Conservation (phyloP, 1,284 basidiomycete species). For the Puccinia coronata region DNA sequence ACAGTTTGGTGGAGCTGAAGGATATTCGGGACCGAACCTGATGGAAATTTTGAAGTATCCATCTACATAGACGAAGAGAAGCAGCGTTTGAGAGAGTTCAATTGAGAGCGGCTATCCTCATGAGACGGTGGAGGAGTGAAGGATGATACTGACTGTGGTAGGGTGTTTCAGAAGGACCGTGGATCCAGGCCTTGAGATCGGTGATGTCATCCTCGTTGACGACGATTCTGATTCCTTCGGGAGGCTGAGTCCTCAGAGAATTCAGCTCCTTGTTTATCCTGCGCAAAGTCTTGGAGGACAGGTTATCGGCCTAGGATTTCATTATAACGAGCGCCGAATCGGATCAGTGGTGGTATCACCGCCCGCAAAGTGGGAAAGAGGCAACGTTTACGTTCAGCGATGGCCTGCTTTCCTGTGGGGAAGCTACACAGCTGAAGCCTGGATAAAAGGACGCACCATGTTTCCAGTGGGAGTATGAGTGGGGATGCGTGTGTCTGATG, state of each 20-base stretch:
- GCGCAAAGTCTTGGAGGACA: conserved; percentile 57
- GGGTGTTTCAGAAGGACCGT: conserved; percentile 58
- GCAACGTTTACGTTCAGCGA: no score
- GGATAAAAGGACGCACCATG: no score
- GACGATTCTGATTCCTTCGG: conserved; percentile 81
- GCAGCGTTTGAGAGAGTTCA: background rate
- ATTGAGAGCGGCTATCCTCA: no score
- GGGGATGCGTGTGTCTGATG: no score
- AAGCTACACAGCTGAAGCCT: no score
- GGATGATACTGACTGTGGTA: conserved; percentile 50
- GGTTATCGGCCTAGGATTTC: conserved; percentile 30
- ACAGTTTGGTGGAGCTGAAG: conserved; percentile 88
- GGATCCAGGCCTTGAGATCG: conserved; percentile 58
- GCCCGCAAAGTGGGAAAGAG: no score
- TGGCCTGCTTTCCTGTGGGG: no score
- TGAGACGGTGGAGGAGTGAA: conserved; percentile 48
- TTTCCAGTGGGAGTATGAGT: no score
- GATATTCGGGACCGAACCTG: conserved; percentile 80
- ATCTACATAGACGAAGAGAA: conserved; percentile 61
- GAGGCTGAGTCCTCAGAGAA: conserved; percentile 74
- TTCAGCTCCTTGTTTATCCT: conserved; percentile 76
- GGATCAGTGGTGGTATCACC: no score
- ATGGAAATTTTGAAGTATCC: conserved; percentile 87
- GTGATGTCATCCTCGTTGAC: conserved; percentile 80
- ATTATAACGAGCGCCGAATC: no score